Percentiles rank a stretch among this genome's conserved stretches.
phyloP scores from a whole-genome alignment of 2,329 filamentous ascomycete species.

The Hymenoscyphus scutula region DNA sequence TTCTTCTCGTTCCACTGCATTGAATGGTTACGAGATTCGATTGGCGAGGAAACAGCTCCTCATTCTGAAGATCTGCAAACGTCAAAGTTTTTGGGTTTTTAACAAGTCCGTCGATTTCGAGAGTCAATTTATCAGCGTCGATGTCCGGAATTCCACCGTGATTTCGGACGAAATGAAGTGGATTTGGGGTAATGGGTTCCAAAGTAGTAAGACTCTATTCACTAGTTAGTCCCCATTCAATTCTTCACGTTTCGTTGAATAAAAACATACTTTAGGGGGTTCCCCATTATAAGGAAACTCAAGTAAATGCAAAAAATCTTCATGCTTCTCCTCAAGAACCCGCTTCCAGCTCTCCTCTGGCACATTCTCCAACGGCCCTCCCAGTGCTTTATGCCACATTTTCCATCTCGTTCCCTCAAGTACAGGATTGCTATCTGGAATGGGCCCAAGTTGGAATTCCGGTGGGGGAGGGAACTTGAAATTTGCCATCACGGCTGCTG shows the following conservation, averaged over 20 bases:
- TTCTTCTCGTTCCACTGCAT: constrained; percentile 65
- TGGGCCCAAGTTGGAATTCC: constrained; percentile 54
- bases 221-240: background rate
- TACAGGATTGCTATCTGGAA: constrained; percentile 57
- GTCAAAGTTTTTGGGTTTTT: constrained; percentile 25
- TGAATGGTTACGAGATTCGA: constrained; percentile 59
- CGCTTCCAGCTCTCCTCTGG: constrained; percentile 58
- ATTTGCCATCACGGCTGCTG: constrained; percentile 8
- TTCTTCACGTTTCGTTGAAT: background rate
- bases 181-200: constrained; percentile 57
- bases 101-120: constrained; percentile 26
- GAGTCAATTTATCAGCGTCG: constrained; percentile 48
- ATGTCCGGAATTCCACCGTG: constrained; percentile 70
- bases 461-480: constrained; percentile 39
- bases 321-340: constrained; percentile 56
- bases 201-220: constrained; percentile 51
- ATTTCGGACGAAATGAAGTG: constrained; percentile 66
- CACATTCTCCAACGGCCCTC: constrained; percentile 44
- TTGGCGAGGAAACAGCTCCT: constrained; percentile 27
- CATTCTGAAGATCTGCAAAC: constrained; percentile 23
- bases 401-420: constrained; percentile 57
- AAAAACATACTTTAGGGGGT: constrained; percentile 43
- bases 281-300: constrained; percentile 66
- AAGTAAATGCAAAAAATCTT: constrained; percentile 59
- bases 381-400: constrained; percentile 54